These are phyloP conservation scores for Vaccinium darrowii DNA, from an alignment of 148 eudicot genomes.

Conservation along the genomic window DNA sequence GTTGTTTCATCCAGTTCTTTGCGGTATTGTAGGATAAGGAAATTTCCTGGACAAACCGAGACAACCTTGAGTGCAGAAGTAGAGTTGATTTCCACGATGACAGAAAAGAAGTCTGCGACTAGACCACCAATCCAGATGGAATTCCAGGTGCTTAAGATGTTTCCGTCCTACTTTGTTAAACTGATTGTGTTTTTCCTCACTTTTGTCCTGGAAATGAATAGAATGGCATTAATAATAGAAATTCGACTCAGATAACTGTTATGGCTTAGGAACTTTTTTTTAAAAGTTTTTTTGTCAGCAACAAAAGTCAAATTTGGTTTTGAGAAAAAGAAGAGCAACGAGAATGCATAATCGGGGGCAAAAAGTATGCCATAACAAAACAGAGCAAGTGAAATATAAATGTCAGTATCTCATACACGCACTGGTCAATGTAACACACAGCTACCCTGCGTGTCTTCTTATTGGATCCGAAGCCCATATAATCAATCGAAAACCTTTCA, in stretches of 20 bases:
- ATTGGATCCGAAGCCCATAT: neutral
- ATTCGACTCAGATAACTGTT: neutral
- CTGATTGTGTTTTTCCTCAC: neutral
- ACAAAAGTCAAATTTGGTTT: neutral
- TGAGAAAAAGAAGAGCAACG: neutral
- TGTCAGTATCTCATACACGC: neutral
- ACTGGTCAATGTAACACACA: neutral
- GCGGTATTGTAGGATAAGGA: constrained; percentile 66
- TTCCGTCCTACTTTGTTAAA: neutral
- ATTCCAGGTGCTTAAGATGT: constrained; percentile 66
- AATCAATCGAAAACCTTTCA: neutral
- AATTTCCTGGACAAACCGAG: constrained; percentile 98
- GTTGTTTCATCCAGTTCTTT: neutral
- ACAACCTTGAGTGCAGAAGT: constrained; percentile 97
- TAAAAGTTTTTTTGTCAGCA: neutral
- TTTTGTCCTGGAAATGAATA: constrained; percentile 1
- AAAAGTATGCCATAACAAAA: neutral
- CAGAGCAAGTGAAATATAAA: neutral
- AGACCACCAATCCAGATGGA: constrained; percentile 99
- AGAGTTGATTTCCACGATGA: constrained; percentile 90
- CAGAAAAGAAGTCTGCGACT: constrained; percentile 91
- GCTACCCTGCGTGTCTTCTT: neutral
- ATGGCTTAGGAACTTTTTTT: neutral
- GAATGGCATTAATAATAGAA: too few species aligned
- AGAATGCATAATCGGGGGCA: neutral